Evolutionary conservation across 495 filamentous ascomycete species (phyloP).

Genomic region (Tuber indicum): DNA sequence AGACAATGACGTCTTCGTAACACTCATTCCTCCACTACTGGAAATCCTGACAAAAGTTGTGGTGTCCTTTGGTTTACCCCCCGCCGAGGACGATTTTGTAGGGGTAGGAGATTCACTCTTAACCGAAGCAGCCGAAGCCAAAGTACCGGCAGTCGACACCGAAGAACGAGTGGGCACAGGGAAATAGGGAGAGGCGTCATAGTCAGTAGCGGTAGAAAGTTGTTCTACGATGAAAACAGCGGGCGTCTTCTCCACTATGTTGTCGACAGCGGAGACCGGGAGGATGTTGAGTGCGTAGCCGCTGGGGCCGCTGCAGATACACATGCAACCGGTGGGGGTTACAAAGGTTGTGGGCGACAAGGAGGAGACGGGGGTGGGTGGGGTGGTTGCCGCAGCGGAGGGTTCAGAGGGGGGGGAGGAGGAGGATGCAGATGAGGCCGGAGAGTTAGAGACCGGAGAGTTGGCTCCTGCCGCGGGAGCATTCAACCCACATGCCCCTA

Average conservation of each 20-base stretch:
- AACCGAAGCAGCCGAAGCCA: background rate
- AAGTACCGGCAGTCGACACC: background rate
- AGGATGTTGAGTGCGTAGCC: constrained; percentile 28
- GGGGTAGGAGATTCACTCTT: background rate
- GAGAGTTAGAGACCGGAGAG: background rate
- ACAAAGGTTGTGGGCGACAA: background rate
- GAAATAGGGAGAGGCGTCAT: background rate
- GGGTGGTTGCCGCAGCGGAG: background rate
- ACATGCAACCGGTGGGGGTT: constrained; percentile 14
- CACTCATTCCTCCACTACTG: background rate
- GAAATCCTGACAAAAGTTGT: background rate
- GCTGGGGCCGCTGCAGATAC: constrained; percentile 22
- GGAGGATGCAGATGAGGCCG: background rate
- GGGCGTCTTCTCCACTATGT: background rate
- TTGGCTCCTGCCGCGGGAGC: background rate
- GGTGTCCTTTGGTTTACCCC: background rate
- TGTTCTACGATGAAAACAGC: background rate
- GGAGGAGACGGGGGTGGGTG: background rate
- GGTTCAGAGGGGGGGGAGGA: background rate
- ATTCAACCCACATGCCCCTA: constrained; percentile 6
- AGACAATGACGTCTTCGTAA: background rate
- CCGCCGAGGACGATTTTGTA: background rate
- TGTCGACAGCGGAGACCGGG: background rate
- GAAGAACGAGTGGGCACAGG: background rate
- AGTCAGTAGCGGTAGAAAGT: background rate